These are phyloP conservation scores for Crithidia bombi DNA, from an alignment of 208 protist genomes.

Conservation along the genomic window DNA sequence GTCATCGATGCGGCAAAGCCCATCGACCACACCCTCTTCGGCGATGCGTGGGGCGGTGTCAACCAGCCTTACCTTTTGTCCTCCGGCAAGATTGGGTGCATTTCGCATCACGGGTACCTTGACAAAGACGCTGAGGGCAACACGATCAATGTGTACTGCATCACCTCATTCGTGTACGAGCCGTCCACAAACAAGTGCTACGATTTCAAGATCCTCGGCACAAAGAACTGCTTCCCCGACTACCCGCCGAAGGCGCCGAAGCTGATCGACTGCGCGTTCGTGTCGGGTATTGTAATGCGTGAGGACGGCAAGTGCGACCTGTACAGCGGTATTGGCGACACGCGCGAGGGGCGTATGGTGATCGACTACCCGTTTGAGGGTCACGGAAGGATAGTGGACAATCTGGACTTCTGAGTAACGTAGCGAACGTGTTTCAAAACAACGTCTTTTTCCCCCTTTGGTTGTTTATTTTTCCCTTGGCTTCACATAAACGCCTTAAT, in stretches of 20 bases:
- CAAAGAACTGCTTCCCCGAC: slow-evolving; percentile 59
- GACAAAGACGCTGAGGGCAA: slow-evolving; percentile 33
- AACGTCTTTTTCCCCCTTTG: slow-evolving; percentile 1
- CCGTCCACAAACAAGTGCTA: slow-evolving; percentile 54
- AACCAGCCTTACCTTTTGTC: slow-evolving; percentile 66
- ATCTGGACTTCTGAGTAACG: slow-evolving; percentile 41
- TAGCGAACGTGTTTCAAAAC: slow-evolving; percentile 9
- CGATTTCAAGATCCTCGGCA: slow-evolving; percentile 66
- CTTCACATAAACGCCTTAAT: not conserved
- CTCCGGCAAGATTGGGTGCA: slow-evolving; percentile 59
- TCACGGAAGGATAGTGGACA: slow-evolving; percentile 51
- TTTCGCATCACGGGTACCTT: slow-evolving; percentile 70
- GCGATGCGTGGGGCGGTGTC: slow-evolving; percentile 61
- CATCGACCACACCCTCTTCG: slow-evolving; percentile 70
- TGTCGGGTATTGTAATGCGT: slow-evolving; percentile 67
- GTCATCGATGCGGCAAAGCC: slow-evolving; percentile 51
- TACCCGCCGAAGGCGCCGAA: slow-evolving; percentile 60
- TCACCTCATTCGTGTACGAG: slow-evolving; percentile 67
- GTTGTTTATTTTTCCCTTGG: slow-evolving; percentile 2
- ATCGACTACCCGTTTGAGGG: slow-evolving; percentile 77
- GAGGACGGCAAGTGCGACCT: slow-evolving; percentile 71
- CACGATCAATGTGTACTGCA: slow-evolving; percentile 62
- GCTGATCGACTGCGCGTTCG: slow-evolving; percentile 69
- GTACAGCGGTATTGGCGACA: slow-evolving; percentile 74
- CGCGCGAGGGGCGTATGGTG: slow-evolving; percentile 63